Evolutionary conservation across 495 filamentous ascomycete species (phyloP), one percentile per base, ranked within the genome.

Genomic region (Neurospora sp.): DNA sequence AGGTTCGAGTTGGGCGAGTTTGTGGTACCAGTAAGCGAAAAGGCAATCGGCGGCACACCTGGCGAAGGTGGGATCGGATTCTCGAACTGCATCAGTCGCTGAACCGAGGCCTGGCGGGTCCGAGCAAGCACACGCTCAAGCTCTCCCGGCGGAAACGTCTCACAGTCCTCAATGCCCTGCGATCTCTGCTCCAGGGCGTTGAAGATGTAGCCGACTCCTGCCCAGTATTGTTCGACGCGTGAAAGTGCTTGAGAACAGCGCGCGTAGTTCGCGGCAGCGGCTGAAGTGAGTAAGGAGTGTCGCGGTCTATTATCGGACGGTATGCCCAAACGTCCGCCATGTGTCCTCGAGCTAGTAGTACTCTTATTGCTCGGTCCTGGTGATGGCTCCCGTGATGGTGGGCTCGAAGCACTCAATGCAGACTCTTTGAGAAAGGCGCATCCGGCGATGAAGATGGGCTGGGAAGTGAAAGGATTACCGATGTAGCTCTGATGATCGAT

Each of bases 361-460:
- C 27, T 71, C 35, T 76, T 80, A 10, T 40, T 18, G 20, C 79
- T 80, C 1, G 78, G 75, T 1, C 82, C 77, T 22, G 86, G 86
- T 7, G 84, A 85, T n/a, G 74, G 68, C 42, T 84, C 84, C 71
- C 87, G 83, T 7, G 89, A 90, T 10, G 87, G 79, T 1, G 87
- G 85, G 27, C 87, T 83, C 18, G 88, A 89, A 9, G 84, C 80
- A 48, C 84, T 88, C 68, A 90, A 85, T n/a, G 83, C 88, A 18
- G 91, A 91, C 76, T 96, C 93, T 85, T 93, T 91, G 18, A 96
- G 82, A 75, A 96, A 96, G 6, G 92, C 92, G 77, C 92, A 94
- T 8, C 92, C 93, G 4, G 92, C 93, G 76, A 96, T 94, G 77
- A 94, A 96, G 77, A 96, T 94, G 12, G 93, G 93, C 80, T 96